phyloP scores from a whole-genome alignment of 139 green algal species.

The Micromonas pusilla region DNA sequence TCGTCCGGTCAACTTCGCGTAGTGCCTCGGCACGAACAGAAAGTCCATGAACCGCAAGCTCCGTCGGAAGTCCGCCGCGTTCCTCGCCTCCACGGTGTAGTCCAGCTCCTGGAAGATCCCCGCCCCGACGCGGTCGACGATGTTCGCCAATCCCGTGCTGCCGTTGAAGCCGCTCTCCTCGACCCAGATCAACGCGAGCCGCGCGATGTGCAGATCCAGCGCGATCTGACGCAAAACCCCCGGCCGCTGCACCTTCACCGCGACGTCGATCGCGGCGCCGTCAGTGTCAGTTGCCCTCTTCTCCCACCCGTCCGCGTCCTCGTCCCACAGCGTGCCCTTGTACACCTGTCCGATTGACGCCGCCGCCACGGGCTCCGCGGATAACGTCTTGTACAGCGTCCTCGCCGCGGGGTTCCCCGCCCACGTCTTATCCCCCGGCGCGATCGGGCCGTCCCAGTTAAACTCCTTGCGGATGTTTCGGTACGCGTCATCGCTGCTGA shows the following conservation, averaged over 20 bases:
- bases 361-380: constrained; percentile 38
- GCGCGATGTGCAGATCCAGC: constrained; percentile 42
- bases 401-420: not conserved
- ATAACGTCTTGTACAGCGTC: constrained; percentile 20
- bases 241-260: constrained; percentile 48
- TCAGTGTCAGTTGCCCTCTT: too few relatives aligned
- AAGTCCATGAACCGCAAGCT: constrained; percentile 30
- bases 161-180: constrained; percentile 22
- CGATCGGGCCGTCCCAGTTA: not conserved
- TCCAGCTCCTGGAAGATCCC: constrained; percentile 40
- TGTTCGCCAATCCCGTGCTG: constrained; percentile 27
- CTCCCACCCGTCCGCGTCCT: not conserved
- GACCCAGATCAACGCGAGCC: constrained; percentile 19
- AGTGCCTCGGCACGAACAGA: constrained; percentile 17
- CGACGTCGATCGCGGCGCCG: constrained; percentile 23
- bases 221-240: constrained; percentile 27
- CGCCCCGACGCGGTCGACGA: constrained; percentile 36
- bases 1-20: constrained; percentile 8
- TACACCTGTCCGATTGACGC: constrained; percentile 53
- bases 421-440: not conserved
- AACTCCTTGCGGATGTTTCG: constrained; percentile 16
- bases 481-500: constrained; percentile 15
- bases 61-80: constrained; percentile 29
- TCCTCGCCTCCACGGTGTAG: constrained; percentile 34
- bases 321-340: constrained; percentile 17